Conservation (phyloP, 2,329 filamentous ascomycete genomes). For the Huntiella omanensis region DNA sequence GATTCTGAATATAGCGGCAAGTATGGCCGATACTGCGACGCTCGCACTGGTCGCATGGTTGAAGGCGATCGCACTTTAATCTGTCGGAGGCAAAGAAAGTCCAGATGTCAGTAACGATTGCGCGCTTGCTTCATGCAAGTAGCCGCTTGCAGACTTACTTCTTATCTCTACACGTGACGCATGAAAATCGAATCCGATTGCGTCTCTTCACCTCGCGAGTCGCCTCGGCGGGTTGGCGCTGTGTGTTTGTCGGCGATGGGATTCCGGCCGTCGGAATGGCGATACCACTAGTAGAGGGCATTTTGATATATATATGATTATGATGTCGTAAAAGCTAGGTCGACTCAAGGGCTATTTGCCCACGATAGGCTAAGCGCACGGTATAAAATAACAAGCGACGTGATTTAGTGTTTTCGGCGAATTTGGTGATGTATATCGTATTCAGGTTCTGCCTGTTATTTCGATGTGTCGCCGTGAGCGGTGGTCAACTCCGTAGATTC, state of each 20-base stretch:
- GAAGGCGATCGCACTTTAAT: constrained; percentile 18
- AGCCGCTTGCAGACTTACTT: constrained; percentile 14
- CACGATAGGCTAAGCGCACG: too few relatives aligned
- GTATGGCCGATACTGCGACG: constrained; percentile 16
- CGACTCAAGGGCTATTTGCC: too few relatives aligned
- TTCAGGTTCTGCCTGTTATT: too few relatives aligned
- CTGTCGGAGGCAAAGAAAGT: constrained; percentile 11
- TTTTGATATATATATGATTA: neutral
- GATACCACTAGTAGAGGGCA: constrained; percentile 2
- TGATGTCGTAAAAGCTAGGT: too few relatives aligned
- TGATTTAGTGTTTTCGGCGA: too few relatives aligned
- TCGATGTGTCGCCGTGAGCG: too few relatives aligned
- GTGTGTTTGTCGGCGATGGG: neutral
- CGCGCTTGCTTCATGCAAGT: too few relatives aligned
- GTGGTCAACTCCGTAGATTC: too few relatives aligned
- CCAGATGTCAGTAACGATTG: too few relatives aligned
- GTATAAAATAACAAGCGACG: too few relatives aligned
- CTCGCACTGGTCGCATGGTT: constrained; percentile 18
- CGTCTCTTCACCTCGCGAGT: constrained; percentile 15
- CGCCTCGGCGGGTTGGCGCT: neutral
- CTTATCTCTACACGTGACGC: constrained; percentile 19
- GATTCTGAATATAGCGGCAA: constrained; percentile 16
- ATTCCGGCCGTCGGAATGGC: neutral
- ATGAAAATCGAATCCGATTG: constrained; percentile 18
- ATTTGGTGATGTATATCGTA: too few relatives aligned